These are phyloP conservation scores for Bassia scoparia DNA, from an alignment of 148 eudicot genomes.

Conservation along the genomic window DNA sequence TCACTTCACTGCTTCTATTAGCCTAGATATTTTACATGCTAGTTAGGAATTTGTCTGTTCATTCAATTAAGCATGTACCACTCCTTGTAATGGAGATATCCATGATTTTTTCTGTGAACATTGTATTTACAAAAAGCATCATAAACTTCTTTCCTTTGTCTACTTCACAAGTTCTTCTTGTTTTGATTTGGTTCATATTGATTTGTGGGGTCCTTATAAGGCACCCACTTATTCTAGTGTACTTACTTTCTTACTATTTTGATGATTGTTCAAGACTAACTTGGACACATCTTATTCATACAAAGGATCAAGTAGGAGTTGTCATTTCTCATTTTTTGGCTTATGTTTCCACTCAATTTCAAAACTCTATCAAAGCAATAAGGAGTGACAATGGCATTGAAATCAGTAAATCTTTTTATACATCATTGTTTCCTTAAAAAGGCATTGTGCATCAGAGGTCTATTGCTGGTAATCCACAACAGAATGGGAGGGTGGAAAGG, in stretches of 20 bases:
- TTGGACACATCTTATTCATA: not conserved
- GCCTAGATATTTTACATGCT: too few species aligned
- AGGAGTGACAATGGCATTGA: too few species aligned
- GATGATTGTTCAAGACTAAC: not conserved
- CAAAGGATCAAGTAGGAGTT: not conserved
- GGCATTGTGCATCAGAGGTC: not conserved
- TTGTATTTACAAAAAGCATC: not conserved
- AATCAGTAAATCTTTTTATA: too few species aligned
- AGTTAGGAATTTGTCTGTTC: too few species aligned
- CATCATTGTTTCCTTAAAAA: not conserved
- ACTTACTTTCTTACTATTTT: not conserved
- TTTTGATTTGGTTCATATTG: not conserved
- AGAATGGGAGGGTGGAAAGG: constrained; percentile 1
- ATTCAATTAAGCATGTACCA: too few species aligned
- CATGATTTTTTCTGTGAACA: too few species aligned
- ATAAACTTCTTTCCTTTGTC: not conserved
- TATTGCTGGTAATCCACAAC: not conserved
- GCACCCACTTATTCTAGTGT: not conserved
- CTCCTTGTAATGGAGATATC: too few species aligned
- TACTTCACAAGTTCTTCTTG: not conserved
- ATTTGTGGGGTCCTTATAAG: not conserved
- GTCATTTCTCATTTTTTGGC: not conserved
- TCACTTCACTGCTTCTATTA: too few species aligned
- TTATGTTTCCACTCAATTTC: not conserved
- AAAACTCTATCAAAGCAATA: not conserved